Percentiles rank a stretch among this genome's conserved stretches.
Evolutionary conservation across 306 rosid genomes (phyloP).

Genomic region (Betula pendula): DNA sequence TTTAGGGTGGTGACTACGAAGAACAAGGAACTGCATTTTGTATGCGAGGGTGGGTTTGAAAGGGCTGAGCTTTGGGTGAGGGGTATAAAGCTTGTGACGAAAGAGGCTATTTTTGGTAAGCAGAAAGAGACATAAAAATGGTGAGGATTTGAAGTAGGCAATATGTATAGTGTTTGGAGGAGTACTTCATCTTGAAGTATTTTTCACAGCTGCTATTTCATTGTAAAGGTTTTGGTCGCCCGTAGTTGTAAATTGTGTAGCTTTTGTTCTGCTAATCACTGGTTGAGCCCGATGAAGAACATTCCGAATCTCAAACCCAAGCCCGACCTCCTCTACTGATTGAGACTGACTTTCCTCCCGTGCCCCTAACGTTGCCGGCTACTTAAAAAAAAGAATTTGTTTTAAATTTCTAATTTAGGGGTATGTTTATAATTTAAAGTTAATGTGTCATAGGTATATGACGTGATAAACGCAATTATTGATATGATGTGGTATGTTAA

Average conservation of each 20-base stretch:
- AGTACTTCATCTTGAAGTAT: conserved; percentile 79
- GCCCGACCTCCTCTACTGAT: too few relatives aligned
- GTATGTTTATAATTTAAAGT: too few relatives aligned
- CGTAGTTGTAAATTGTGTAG: conserved; percentile 27
- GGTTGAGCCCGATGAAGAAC: too few relatives aligned
- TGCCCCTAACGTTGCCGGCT: too few relatives aligned
- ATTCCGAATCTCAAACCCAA: too few relatives aligned
- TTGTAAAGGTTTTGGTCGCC: conserved; percentile 45
- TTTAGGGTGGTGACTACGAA: conserved; percentile 73
- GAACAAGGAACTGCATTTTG: conserved; percentile 83
- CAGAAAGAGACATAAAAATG: conserved; percentile 24
- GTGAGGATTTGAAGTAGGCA: conserved; percentile 22
- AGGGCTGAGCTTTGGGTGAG: conserved; percentile 87
- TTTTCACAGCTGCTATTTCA: conserved; percentile 18
- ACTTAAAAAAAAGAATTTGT: too few relatives aligned
- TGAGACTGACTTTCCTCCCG: too few relatives aligned
- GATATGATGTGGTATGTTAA: too few relatives aligned
- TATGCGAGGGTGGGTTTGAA: conserved; percentile 71
- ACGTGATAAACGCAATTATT: too few relatives aligned
- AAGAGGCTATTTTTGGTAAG: conserved; percentile 45
- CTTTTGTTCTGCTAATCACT: too few relatives aligned
- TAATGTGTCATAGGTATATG: too few relatives aligned
- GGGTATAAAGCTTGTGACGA: conserved; percentile 72
- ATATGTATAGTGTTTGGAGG: conserved; percentile 44
- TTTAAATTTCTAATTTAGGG: too few relatives aligned